Evolutionary conservation across 768 basidiomycete genomes (phyloP).

Genomic region (Amanita thiersii): DNA sequence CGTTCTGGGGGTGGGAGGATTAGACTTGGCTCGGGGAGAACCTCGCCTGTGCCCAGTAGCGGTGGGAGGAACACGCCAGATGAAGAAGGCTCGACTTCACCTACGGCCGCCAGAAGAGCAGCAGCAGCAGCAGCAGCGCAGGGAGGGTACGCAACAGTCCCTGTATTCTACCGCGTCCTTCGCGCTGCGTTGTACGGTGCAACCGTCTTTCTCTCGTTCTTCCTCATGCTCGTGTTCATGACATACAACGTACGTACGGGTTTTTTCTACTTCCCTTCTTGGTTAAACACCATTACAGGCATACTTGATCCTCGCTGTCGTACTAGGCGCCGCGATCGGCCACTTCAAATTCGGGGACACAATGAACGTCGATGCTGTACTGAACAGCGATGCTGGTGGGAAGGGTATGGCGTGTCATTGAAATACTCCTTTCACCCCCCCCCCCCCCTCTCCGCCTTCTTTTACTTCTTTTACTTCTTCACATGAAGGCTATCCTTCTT

Average conservation of each 20-base stretch:
- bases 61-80: constrained; percentile 33
- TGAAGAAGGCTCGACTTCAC: constrained; percentile 10
- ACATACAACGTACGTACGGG: constrained; percentile 75
- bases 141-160: constrained; percentile 37
- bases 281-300: constrained; percentile 37
- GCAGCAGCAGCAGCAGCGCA: constrained; percentile 30
- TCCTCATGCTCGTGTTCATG: constrained; percentile 96
- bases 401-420: constrained; percentile 82
- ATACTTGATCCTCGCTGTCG: constrained; percentile 77
- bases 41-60: no score
- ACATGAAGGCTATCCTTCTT: no score
- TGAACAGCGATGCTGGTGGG: constrained; percentile 29
- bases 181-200: constrained; percentile 69
- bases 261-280: constrained; percentile 3
- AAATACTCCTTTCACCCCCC: no score
- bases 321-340: constrained; percentile 75
- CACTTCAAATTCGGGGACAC: constrained; percentile 69
- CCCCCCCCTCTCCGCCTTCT: no score
- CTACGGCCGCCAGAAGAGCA: no score
- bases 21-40: constrained; percentile 26
- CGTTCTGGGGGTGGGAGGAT: constrained; percentile 17
- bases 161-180: constrained; percentile 38
- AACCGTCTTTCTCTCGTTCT: constrained; percentile 73
- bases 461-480: no score
- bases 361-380: constrained; percentile 54